Conservation (phyloP, 148 eudicot species). For the Rhododendron molle region DNA sequence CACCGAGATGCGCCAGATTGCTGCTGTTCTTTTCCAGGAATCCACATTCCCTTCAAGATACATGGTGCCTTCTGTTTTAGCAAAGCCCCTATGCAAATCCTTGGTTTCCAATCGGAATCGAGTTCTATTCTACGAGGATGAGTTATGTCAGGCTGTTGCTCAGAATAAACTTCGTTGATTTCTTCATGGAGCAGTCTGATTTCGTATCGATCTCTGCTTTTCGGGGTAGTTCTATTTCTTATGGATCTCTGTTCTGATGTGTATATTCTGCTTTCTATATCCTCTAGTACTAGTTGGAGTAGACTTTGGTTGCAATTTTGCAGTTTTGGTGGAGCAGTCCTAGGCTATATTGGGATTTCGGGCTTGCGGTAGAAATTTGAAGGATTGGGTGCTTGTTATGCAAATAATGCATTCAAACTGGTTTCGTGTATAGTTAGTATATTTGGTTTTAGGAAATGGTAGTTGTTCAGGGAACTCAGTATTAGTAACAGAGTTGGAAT, state of each 20-base stretch:
- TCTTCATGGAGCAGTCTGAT: not conserved
- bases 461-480: not conserved
- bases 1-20: constrained; percentile 78
- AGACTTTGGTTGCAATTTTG: constrained; percentile 34
- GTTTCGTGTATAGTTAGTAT: constrained; percentile 21
- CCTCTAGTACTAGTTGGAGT: constrained; percentile 3
- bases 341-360: constrained; percentile 2
- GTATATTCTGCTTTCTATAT: constrained; percentile 32
- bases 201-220: not conserved
- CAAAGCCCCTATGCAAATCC: constrained; percentile 72
- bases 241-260: constrained; percentile 23
- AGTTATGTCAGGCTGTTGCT: constrained; percentile 93
- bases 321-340: constrained; percentile 16
- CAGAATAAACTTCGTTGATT: constrained; percentile 86
- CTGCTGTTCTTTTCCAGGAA: constrained; percentile 92
- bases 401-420: constrained; percentile 12
- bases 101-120: constrained; percentile 48
- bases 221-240: not conserved
- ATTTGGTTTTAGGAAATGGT: constrained; percentile 2
- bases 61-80: constrained; percentile 67
- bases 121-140: constrained; percentile 85
- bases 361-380: constrained; percentile 18
- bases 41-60: constrained; percentile 64
- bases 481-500: not conserved
- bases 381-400: constrained; percentile 12